These are phyloP conservation scores for Pseudopithomyces maydicus DNA, from an alignment of 2,329 filamentous ascomycete species.

Conservation along the genomic window DNA sequence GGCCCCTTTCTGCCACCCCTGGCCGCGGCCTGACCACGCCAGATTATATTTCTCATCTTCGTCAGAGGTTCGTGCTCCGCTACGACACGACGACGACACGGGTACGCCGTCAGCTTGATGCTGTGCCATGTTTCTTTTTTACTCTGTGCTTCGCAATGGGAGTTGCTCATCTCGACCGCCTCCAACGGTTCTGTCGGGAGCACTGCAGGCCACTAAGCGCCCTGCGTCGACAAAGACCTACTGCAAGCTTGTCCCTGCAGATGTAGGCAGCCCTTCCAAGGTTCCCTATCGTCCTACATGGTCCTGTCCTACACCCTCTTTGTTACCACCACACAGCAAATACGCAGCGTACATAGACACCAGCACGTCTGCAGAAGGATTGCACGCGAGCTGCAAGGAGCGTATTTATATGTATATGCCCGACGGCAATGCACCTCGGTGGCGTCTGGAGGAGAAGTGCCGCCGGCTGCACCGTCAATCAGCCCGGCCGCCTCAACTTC, in stretches of 20 bases:
- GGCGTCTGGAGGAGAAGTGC: not conserved
- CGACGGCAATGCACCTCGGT: constrained; percentile 2
- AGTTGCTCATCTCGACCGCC: not conserved
- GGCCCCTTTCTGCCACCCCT: constrained; percentile 3
- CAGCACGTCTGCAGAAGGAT: not conserved
- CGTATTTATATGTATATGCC: not conserved
- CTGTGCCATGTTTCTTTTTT: not conserved
- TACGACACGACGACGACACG: too few relatives aligned
- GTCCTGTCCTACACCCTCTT: not conserved
- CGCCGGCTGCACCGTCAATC: not conserved
- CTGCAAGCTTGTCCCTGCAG: constrained; percentile 6
- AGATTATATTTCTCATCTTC: not conserved
- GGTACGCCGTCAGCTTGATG: not conserved
- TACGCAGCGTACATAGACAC: not conserved
- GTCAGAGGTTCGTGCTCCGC: not conserved
- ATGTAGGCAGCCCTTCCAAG: not conserved
- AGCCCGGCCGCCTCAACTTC: not conserved
- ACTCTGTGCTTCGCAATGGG: not conserved
- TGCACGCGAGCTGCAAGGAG: not conserved
- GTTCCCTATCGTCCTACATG: not conserved
- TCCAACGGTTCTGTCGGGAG: not conserved
- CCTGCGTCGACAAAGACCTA: not conserved
- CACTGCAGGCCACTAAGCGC: not conserved
- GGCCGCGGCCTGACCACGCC: not conserved
- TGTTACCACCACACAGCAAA: not conserved